These are phyloP conservation scores for Rugonectria rugulosa DNA, from an alignment of 2,329 filamentous ascomycete genomes.

Conservation along the genomic window DNA sequence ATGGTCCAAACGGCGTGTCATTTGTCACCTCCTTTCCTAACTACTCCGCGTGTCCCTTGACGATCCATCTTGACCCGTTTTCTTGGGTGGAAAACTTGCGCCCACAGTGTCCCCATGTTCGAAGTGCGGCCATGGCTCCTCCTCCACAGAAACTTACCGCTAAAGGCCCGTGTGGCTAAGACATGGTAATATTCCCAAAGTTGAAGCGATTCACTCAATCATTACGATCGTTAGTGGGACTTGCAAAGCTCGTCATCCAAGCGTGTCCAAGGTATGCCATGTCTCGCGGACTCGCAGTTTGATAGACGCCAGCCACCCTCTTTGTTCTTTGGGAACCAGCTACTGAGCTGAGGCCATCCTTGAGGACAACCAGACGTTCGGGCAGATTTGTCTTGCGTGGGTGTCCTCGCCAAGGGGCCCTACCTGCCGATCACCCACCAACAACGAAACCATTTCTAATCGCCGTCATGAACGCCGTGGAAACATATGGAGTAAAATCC, in stretches of 20 bases:
- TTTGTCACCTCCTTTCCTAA: neutral
- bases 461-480: neutral
- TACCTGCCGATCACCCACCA: constrained; percentile 14
- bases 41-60: neutral
- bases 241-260: no score
- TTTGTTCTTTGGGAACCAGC: no score
- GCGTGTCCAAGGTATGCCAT: no score
- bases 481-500: no score
- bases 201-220: no score
- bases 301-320: no score
- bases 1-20: neutral
- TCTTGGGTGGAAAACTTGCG: constrained; percentile 10
- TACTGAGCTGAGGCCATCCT: no score
- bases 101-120: constrained; percentile 14
- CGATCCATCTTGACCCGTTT: constrained; percentile 5
- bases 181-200: no score
- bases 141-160: constrained; percentile 18
- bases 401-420: constrained; percentile 8
- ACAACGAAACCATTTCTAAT: constrained; percentile 4
- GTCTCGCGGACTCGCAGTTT: no score
- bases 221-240: no score
- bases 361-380: no score
- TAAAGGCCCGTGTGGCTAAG: constrained; percentile 25
- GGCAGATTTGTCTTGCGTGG: constrained; percentile 8
- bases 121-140: constrained; percentile 8